Evolutionary conservation across 805 yeast genomes (phyloP), one percentile per base, ranked within the genome.

Genomic region (Cyberlindnera euphorbiae): DNA sequence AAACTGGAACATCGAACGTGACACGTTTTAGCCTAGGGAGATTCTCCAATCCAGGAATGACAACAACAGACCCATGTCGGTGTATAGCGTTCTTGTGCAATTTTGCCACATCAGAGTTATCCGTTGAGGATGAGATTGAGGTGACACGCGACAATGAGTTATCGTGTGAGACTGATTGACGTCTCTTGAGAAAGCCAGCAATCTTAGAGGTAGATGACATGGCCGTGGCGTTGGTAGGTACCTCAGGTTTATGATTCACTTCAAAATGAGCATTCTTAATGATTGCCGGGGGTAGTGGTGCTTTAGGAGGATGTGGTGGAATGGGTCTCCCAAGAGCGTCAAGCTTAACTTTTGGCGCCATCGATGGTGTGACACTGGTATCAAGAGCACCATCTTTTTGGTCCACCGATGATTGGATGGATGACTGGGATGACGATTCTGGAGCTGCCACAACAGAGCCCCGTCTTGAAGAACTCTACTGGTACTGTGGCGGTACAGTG

Each of bases 1-100:
- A 78, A 12, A 85, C 81, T 24, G 82, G 82, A 5, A 82, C 67
- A 3, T 88, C 86, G 62, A 89, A 89, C 0, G 81, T 70, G 5
- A 87, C 95, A 46, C 85, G 69, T 43, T 75, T 73, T 54, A 85
- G 42, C 6, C 56, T 52, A 34, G 60, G 60, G 1, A 66, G 29
- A 24, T 72, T 38, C 31, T 64, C 70, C 30, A 67, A 42, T 0
- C 74, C 74, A 2, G 74, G 74, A 9, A 58, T 56, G 18, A 41
- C 34, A 5, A 39, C 37, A n/a, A n/a, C n/a, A n/a, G n/a, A n/a
- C n/a, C n/a, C n/a, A n/a, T n/a, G n/a, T n/a, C n/a, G n/a, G n/a
- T 8, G 44, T 54, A 25, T 18, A 51, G 47, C 49, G 36, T 26
- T 14, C 22, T 10, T 28, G 24, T n/a, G 17, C 14, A 19, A n/a